Evolutionary conservation across 1,284 basidiomycete species (phyloP).

Genomic region (Apiotrichum siamense): DNA sequence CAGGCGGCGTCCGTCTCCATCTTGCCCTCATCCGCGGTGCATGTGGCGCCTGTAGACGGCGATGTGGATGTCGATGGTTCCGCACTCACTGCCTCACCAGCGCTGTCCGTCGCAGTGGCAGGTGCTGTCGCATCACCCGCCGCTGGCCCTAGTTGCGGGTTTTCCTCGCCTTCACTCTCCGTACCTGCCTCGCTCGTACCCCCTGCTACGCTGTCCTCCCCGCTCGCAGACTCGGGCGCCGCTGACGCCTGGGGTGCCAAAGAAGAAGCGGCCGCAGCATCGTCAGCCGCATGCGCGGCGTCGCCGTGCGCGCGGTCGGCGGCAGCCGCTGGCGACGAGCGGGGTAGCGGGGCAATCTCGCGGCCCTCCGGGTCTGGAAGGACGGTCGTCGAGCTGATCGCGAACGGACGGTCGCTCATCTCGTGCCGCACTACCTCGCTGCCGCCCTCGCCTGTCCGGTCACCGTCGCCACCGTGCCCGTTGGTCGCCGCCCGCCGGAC

Average conservation of each 20-base stretch:
- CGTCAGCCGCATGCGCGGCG: background rate
- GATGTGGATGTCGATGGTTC: no score
- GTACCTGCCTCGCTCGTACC: background rate
- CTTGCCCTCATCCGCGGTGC: background rate
- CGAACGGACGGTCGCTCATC: slow-evolving; percentile 42
- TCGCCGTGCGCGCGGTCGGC: background rate
- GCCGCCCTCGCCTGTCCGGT: slow-evolving; percentile 5
- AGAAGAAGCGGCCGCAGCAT: background rate
- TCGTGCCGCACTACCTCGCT: slow-evolving; percentile 45
- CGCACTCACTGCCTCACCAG: no score
- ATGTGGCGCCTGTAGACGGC: no score
- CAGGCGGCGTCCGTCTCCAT: background rate
- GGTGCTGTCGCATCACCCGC: no score
- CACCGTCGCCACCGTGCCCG: slow-evolving; percentile 3
- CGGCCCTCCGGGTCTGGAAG: slow-evolving; percentile 22
- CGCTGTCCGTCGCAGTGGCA: background rate
- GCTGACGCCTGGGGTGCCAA: background rate
- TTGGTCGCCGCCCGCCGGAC: slow-evolving; percentile 23
- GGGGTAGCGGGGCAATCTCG: slow-evolving; percentile 34
- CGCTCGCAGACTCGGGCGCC: background rate
- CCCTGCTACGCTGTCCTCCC: background rate
- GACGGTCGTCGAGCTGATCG: slow-evolving; percentile 42
- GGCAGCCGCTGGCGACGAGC: slow-evolving; percentile 4
- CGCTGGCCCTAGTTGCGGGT: no score
- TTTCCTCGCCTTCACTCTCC: background rate